Evolutionary conservation across 2,329 filamentous ascomycete genomes (phyloP).

Genomic region (Xylaria sp.): DNA sequence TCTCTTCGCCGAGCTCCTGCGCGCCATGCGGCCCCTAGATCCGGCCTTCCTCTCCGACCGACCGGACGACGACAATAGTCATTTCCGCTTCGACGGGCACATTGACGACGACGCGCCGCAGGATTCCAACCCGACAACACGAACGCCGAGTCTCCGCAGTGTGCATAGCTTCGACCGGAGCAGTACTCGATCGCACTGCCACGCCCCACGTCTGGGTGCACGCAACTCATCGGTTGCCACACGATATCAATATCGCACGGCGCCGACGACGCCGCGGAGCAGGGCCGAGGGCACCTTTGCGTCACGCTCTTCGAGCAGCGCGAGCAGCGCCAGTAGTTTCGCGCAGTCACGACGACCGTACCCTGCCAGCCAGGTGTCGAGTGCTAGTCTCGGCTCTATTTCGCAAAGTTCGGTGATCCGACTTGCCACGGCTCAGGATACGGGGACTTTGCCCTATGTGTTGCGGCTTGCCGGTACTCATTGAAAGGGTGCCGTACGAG

Average conservation of each 20-base stretch:
- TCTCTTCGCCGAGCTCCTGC: slow-evolving; percentile 79
- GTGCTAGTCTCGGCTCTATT: slow-evolving; percentile 30
- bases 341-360: slow-evolving; percentile 51
- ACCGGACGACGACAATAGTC: slow-evolving; percentile 34
- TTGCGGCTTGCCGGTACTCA: slow-evolving; percentile 37
- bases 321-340: slow-evolving; percentile 39
- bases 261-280: slow-evolving; percentile 59
- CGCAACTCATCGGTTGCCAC: slow-evolving; percentile 52
- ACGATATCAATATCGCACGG: slow-evolving; percentile 55
- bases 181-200: slow-evolving; percentile 38
- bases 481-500: slow-evolving; percentile 24
- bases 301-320: slow-evolving; percentile 41
- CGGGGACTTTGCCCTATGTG: slow-evolving; percentile 44
- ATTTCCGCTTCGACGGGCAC: slow-evolving; percentile 36
- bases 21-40: slow-evolving; percentile 72
- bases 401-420: slow-evolving; percentile 50
- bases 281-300: slow-evolving; percentile 43
- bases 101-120: slow-evolving; percentile 50
- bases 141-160: slow-evolving; percentile 41
- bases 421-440: slow-evolving; percentile 48
- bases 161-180: slow-evolving; percentile 35
- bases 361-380: slow-evolving; percentile 37
- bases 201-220: slow-evolving; percentile 35
- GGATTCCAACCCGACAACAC: slow-evolving; percentile 47
- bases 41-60: slow-evolving; percentile 53